These are phyloP conservation scores for Sporisorium exsertum DNA, from an alignment of 1,284 basidiomycete genomes.

Conservation along the genomic window DNA sequence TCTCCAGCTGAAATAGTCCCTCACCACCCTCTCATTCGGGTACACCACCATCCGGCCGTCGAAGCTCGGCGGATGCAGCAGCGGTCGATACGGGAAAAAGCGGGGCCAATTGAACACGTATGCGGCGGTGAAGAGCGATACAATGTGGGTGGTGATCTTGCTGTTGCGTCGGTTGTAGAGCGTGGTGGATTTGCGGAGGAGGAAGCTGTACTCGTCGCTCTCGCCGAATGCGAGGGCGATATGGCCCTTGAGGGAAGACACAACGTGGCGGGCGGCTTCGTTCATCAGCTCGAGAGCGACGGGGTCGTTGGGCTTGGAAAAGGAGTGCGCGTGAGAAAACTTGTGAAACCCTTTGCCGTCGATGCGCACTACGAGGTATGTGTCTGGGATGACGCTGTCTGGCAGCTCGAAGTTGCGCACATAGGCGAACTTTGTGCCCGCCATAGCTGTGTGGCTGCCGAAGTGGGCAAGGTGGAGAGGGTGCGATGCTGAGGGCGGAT, in stretches of 20 bases:
- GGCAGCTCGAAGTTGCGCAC: constrained; percentile 90
- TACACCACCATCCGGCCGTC: constrained; percentile 87
- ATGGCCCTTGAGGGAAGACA: constrained; percentile 72
- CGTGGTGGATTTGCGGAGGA: constrained; percentile 80
- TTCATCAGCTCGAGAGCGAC: constrained; percentile 92
- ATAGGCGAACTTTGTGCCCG: constrained; percentile 89
- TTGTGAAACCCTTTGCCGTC: constrained; percentile 96
- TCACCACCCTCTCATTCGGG: constrained; percentile 78
- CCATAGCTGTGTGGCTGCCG: constrained; percentile 74
- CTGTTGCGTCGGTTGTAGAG: constrained; percentile 83
- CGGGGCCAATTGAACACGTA: constrained; percentile 88
- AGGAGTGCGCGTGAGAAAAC: constrained; percentile 86
- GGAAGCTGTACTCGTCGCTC: constrained; percentile 96
- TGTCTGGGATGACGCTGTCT: constrained; percentile 84
- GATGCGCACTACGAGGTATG: constrained; percentile 86
- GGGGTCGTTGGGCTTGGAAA: constrained; percentile 90
- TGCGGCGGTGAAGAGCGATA: constrained; percentile 90
- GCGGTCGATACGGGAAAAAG: constrained; percentile 79
- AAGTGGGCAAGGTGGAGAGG: neutral
- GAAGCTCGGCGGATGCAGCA: constrained; percentile 87
- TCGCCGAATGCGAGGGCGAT: constrained; percentile 81
- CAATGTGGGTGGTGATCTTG: constrained; percentile 89
- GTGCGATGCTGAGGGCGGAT: neutral
- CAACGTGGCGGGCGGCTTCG: constrained; percentile 82
- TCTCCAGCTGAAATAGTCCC: constrained; percentile 95